phyloP scores from a whole-genome alignment of 2,329 filamentous ascomycete genomes.

The Torrubiellomyces zombiae region DNA sequence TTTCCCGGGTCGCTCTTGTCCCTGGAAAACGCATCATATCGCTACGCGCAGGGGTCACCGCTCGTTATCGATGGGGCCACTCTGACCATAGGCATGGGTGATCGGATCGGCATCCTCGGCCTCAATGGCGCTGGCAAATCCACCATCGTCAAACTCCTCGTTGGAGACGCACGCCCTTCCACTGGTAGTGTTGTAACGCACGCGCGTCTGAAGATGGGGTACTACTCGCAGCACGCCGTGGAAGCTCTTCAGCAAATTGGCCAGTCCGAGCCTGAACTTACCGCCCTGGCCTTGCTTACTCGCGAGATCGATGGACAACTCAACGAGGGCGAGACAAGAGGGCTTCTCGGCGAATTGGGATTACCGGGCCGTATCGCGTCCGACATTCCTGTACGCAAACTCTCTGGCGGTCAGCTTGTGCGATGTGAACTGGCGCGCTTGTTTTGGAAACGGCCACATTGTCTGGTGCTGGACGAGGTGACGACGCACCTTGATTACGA shows the following conservation, averaged over 20 bases:
- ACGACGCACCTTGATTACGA: conserved; percentile 77
- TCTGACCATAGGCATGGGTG: conserved; percentile 55
- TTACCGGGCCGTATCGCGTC: conserved; percentile 54
- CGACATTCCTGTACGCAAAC: conserved; percentile 52
- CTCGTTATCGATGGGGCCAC: conserved; percentile 43
- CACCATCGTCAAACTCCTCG: conserved; percentile 56
- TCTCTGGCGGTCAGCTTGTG: conserved; percentile 69
- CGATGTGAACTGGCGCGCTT: conserved; percentile 47
- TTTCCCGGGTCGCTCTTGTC: conserved; percentile 62
- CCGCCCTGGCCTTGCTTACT: conserved; percentile 47
- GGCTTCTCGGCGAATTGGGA: conserved; percentile 50
- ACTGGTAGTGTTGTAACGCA: conserved; percentile 48
- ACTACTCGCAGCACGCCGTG: conserved; percentile 69
- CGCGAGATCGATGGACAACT: conserved; percentile 33
- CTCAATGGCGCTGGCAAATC: conserved; percentile 74
- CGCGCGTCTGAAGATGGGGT: conserved; percentile 51
- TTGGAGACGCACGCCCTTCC: conserved; percentile 39
- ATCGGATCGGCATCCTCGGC: conserved; percentile 59
- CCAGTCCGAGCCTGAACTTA: conserved; percentile 30
- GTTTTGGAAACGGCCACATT: conserved; percentile 52
- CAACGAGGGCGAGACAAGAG: conserved; percentile 51
- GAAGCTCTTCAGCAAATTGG: conserved; percentile 47
- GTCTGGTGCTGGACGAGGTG: conserved; percentile 63
- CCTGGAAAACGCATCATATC: conserved; percentile 51
- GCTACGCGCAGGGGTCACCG: conserved; percentile 30